phyloP scores from a whole-genome alignment of 139 green algal genomes.

The Chlamydomonas sp. region DNA sequence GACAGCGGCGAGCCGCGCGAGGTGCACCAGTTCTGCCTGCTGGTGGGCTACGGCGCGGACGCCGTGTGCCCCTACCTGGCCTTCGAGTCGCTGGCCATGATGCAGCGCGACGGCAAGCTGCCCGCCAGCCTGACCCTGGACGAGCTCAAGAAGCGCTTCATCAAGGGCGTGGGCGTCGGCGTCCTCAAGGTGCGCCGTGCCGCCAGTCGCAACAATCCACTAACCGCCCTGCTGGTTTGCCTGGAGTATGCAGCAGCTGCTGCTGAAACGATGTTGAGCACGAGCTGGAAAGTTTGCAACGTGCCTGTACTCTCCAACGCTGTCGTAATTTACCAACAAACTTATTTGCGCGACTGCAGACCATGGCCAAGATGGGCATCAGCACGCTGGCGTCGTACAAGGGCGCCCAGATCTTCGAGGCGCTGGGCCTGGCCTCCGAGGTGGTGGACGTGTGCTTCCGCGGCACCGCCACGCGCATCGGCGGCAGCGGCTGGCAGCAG shows the following conservation, averaged over 20 bases:
- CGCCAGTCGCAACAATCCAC: too few species aligned
- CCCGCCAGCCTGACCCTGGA: conserved; percentile 51
- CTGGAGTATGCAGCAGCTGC: too few species aligned
- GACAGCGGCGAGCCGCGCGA: conserved; percentile 81
- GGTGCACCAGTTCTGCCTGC: conserved; percentile 94
- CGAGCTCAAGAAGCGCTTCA: conserved; percentile 80
- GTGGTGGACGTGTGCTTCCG: conserved; percentile 91
- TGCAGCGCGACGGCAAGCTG: conserved; percentile 82
- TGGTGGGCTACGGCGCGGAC: conserved; percentile 94
- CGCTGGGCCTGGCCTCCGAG: conserved; percentile 81
- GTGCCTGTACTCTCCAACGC: too few species aligned
- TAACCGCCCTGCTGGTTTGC: too few species aligned
- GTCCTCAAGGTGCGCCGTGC: conserved; percentile 69
- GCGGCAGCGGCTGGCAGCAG: conserved; percentile 69
- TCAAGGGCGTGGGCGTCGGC: conserved; percentile 73
- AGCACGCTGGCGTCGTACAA: conserved; percentile 96
- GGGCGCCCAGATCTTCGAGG: conserved; percentile 98
- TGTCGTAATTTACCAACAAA: neutral
- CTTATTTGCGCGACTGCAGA: neutral
- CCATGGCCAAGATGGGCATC: conserved; percentile 98
- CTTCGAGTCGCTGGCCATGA: conserved; percentile 82
- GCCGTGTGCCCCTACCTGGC: conserved; percentile 96
- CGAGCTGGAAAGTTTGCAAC: too few species aligned
- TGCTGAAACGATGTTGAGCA: too few species aligned
- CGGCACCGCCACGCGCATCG: conserved; percentile 88